Base-by-base conservation (phyloP, 805 yeast species). In the Isabelozyma gotoi region DNA sequence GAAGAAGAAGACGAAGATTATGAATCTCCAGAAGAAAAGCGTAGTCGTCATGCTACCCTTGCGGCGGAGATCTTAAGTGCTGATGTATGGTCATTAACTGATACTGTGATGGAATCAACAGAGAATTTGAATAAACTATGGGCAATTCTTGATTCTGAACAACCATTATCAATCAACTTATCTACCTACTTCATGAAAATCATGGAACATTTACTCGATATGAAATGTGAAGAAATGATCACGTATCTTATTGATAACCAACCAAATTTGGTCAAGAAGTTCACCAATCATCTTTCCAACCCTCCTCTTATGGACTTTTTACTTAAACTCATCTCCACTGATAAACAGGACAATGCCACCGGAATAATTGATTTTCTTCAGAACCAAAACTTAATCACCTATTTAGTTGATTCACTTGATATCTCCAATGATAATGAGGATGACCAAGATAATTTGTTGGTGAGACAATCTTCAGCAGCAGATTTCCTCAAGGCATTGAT, bases 11-110 rank as follows among this genome's bases (percentile, higher is more conserved):
- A 47, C 14, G 59, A 53, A 11, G 70, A 61, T 32, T 49, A 57
- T 10, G 63, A 61, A 38, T 50, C 62, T 1, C 52, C 50, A 6
- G 71, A 67, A 33, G 76, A 69, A 44, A 56, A 55, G 12, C 55
- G 63, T 12, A 59, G 62, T 5, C 59, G 75, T 10, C 61, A 60
- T 44, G 74, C 75, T 21, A 60, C 74, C 6, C 54, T 71, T 33
- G 90, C 96, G 5, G 88, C 96, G 2, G 98, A 94, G 60, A 84
- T 94, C 35, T 71, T 94, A 38, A 81, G 92, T 33, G 88, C 94
- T 3, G 98, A 92, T 58, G 91, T 90, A 7, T 92, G 97, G 97
- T 85, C 95, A 2, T 73, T 94, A 32, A 86, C 96, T 1, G 96
- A 91, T 52, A 83, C 96, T 1, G 84, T 94, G 43, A 83, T 92